Conservation (phyloP, 192 early-diverging fungal species). For the Kappamyces sp. region DNA sequence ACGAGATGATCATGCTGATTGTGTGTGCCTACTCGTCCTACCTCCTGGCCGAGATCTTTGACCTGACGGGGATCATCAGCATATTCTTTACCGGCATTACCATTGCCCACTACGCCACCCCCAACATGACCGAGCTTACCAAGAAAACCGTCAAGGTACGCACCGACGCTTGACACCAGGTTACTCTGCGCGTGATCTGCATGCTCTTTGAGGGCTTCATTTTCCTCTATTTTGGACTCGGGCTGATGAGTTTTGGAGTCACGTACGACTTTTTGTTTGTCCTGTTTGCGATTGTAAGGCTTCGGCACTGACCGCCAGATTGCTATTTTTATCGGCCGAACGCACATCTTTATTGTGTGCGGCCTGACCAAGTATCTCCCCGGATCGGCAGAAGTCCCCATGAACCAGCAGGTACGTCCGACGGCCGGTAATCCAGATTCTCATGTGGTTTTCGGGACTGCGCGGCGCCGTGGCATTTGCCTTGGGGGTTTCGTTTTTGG, state of each 20-base stretch:
- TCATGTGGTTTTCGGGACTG: conserved; percentile 58
- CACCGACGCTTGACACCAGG: conserved; percentile 18
- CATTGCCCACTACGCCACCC: conserved; percentile 53
- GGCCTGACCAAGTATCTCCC: conserved; percentile 34
- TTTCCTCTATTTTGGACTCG: conserved; percentile 57
- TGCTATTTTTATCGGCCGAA: conserved; percentile 45
- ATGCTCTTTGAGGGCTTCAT: conserved; percentile 53
- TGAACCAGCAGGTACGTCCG: conserved; percentile 4
- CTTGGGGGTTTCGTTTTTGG: conserved; percentile 51
- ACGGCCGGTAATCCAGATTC: neutral
- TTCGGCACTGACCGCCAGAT: conserved; percentile 22
- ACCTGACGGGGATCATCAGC: conserved; percentile 53
- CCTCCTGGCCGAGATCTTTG: conserved; percentile 46
- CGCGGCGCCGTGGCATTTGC: conserved; percentile 61
- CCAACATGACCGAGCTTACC: conserved; percentile 38
- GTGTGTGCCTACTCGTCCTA: conserved; percentile 51
- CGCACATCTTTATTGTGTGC: conserved; percentile 53
- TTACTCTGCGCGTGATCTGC: conserved; percentile 42
- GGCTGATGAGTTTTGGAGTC: conserved; percentile 51
- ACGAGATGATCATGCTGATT: conserved; percentile 54
- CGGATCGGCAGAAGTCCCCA: neutral
- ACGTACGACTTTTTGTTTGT: conserved; percentile 42
- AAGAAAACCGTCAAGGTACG: conserved; percentile 36
- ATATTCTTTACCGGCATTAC: conserved; percentile 56
- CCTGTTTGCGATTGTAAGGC: conserved; percentile 40